Conservation (phyloP, 2,329 filamentous ascomycete species). For the Monosporascus sp. region DNA sequence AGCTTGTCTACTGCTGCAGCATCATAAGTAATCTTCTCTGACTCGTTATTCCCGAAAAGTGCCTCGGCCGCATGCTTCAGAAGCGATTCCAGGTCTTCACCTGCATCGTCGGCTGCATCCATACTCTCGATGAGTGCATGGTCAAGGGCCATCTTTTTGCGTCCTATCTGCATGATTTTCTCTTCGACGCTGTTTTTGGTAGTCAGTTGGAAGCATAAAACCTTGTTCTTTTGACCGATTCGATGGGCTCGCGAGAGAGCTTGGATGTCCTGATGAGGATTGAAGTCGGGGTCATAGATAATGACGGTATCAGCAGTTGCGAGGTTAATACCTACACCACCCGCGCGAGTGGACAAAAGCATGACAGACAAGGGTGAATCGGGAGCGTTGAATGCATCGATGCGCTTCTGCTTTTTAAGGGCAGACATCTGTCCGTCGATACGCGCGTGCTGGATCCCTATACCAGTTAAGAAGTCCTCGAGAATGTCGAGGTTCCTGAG, state of each 20-base stretch:
- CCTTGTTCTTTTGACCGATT: constrained; percentile 93
- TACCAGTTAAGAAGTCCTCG: constrained; percentile 81
- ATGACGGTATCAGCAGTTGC: constrained; percentile 97
- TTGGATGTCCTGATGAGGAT: constrained; percentile 96
- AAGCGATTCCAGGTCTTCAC: constrained; percentile 79
- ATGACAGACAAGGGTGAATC: constrained; percentile 83
- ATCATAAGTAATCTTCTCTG: constrained; percentile 77
- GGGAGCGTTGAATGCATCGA: constrained; percentile 87
- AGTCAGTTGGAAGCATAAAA: constrained; percentile 91
- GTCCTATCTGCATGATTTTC: constrained; percentile 91
- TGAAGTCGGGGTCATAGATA: constrained; percentile 95
- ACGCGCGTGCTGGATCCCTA: constrained; percentile 69
- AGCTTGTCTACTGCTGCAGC: constrained; percentile 77
- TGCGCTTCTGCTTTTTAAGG: constrained; percentile 86
- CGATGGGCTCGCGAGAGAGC: constrained; percentile 90
- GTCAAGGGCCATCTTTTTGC: constrained; percentile 93
- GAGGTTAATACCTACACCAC: constrained; percentile 95
- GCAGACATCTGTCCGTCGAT: constrained; percentile 81
- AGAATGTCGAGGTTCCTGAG: constrained; percentile 81
- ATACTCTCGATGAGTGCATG: constrained; percentile 92
- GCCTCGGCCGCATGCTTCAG: constrained; percentile 82
- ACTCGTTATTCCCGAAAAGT: constrained; percentile 71
- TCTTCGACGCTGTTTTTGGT: constrained; percentile 87
- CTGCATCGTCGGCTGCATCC: constrained; percentile 74
- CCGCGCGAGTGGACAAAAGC: constrained; percentile 86